phyloP scores from a whole-genome alignment of 805 yeast genomes.

The Candida broadrunensis region DNA sequence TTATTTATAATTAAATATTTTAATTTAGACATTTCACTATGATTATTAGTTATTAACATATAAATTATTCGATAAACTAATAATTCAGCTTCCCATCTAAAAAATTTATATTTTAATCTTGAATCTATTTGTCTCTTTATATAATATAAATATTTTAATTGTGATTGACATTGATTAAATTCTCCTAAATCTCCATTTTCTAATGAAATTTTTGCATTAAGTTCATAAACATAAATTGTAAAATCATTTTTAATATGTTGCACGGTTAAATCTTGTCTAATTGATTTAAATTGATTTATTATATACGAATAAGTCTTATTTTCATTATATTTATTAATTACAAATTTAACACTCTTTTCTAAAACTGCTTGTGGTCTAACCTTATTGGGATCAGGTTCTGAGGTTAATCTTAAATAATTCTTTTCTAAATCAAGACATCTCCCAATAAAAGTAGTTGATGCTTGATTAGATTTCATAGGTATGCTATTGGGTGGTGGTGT shows the following conservation, averaged over 20 bases:
- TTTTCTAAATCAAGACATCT: conserved; percentile 67
- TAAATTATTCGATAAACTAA: conserved; percentile 71
- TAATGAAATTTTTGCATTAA: conserved; percentile 84
- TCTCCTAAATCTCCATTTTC: conserved; percentile 86
- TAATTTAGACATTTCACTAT: conserved; percentile 50
- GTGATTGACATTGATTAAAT: conserved; percentile 91
- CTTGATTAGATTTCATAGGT: conserved; percentile 5
- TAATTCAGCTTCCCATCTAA: conserved; percentile 52
- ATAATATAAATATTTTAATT: conserved; percentile 62
- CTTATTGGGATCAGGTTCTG: conserved; percentile 81
- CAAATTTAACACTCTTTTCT: conserved; percentile 51
- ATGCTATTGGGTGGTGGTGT: conserved; percentile 5
- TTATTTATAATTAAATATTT: conserved; percentile 12
- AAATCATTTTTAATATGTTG: conserved; percentile 81
- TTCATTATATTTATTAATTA: conserved; percentile 50
- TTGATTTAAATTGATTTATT: conserved; percentile 86
- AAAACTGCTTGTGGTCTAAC: conserved; percentile 75
- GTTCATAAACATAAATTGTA: conserved; percentile 76
- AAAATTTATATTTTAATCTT: conserved; percentile 19
- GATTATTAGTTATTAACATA: conserved; percentile 68
- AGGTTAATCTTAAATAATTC: conserved; percentile 76
- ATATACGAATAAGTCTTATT: conserved; percentile 61
- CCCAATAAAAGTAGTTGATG: conserved; percentile 46
- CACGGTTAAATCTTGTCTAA: conserved; percentile 90
- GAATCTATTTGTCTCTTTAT: conserved; percentile 23